These are phyloP conservation scores for Ophiostoma novo-ulmi DNA, from an alignment of 2,329 filamentous ascomycete genomes.

Conservation along the genomic window DNA sequence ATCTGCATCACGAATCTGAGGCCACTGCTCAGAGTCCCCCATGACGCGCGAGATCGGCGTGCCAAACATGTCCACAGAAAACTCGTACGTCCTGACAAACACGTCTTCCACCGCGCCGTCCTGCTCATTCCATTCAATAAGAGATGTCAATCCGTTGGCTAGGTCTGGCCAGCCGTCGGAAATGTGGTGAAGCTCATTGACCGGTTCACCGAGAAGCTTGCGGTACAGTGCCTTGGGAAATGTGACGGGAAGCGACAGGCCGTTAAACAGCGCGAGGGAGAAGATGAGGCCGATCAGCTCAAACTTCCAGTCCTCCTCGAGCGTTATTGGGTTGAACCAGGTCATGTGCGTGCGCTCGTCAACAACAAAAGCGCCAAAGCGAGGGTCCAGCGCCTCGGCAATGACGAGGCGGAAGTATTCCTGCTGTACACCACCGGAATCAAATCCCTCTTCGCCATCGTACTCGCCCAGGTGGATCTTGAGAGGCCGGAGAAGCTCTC, in stretches of 20 bases:
- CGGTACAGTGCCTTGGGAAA: constrained; percentile 82
- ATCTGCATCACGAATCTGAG: constrained; percentile 42
- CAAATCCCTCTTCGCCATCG: constrained; percentile 78
- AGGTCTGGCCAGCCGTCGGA: constrained; percentile 83
- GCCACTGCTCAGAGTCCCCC: constrained; percentile 46
- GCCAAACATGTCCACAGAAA: constrained; percentile 61
- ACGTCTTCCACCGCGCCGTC: constrained; percentile 74
- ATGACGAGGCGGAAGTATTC: constrained; percentile 90
- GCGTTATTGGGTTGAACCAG: constrained; percentile 80
- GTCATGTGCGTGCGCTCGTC: constrained; percentile 71
- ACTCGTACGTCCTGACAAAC: constrained; percentile 81
- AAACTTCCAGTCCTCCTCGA: constrained; percentile 83
- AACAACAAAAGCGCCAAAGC: constrained; percentile 74
- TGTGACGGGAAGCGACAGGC: constrained; percentile 81
- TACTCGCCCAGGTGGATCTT: constrained; percentile 84
- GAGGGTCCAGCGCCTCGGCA: constrained; percentile 69
- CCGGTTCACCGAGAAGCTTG: constrained; percentile 65
- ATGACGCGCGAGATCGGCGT: constrained; percentile 54
- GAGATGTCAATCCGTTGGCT: constrained; percentile 63
- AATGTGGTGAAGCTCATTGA: constrained; percentile 69
- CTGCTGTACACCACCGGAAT: constrained; percentile 92
- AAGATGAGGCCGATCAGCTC: constrained; percentile 84
- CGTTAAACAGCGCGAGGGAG: constrained; percentile 88
- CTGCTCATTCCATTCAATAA: constrained; percentile 70
- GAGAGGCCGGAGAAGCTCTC: constrained; percentile 76